Base-by-base conservation (phyloP, 768 basidiomycete species). In the Lanmaoa pseudosensibilis region DNA sequence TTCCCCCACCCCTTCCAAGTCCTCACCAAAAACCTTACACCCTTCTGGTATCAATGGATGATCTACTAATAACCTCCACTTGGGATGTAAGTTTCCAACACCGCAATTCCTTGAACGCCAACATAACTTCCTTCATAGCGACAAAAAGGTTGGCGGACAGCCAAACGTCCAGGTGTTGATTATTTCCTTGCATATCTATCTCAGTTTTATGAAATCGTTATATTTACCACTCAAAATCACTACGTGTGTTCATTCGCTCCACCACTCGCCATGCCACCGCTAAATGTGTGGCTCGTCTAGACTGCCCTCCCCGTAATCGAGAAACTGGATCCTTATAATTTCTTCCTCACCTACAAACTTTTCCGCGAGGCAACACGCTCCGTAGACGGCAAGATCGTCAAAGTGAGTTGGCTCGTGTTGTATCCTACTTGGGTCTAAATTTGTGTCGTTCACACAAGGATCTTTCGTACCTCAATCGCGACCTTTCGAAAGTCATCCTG, bases 171-270 rank as follows among this genome's bases (percentile, higher is more conserved):
- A 1, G 97, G 97, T 5, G 91, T 94, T 16, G 97, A 99, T 69
- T 98, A 99, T 75, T 99, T 99, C 83, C 80, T 99, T 34, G 95
- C 85, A 27, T 99, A 99, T 71, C 83, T 99, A 46, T 92, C 94
- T 0, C 96, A 98, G 68, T 99, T 98, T 77, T 99, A 94, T 70
- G 97, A 99, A 77, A 84, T 98, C 55, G 96, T 98, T 34, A 79
- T 99, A 52, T 99, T 98, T 76, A 98, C 95, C 11, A 82, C 86
- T 18, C 93, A 96, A 74, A 83, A 90, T 54, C 79, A 83, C 65
- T 98, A 96, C 72, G 95, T 96, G 61, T 47, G 91, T 81, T 37
- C 38, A 32, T 51, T 27, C 50, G 3, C 41, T 48, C 52, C 9
- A 13, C 27, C 36, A 7, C 36, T 13, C 16, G 12, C 21, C 4